Percentiles rank a stretch among this genome's conserved stretches.
Evolutionary conservation across 2,329 filamentous ascomycete species (phyloP).

Genomic region (Colletotrichum endophyticum): DNA sequence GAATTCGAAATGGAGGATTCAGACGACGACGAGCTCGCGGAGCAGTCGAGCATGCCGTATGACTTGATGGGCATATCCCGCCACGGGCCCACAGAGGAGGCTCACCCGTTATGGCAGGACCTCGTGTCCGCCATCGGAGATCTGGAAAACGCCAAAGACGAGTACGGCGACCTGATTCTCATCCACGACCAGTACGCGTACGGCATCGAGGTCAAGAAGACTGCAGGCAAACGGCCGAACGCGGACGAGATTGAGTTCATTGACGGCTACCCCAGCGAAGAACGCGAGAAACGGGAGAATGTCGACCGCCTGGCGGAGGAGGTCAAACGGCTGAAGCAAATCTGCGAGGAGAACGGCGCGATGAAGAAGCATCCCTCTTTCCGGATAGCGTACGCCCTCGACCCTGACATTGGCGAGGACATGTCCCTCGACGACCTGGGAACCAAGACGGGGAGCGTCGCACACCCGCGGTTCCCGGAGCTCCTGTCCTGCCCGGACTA

Average conservation of each 20-base stretch:
- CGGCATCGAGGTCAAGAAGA: slow-evolving; percentile 36
- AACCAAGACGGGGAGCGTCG: slow-evolving; percentile 33
- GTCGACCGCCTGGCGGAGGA: slow-evolving; percentile 37
- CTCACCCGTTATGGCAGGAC: slow-evolving; percentile 52
- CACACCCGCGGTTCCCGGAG: slow-evolving; percentile 46
- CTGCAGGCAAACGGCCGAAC: slow-evolving; percentile 30
- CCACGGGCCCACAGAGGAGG: slow-evolving; percentile 38
- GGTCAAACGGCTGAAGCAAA: slow-evolving; percentile 37
- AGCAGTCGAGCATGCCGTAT: slow-evolving; percentile 29
- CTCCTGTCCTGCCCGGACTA: slow-evolving; percentile 56
- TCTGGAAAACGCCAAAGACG: slow-evolving; percentile 51
- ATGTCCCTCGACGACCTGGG: slow-evolving; percentile 40
- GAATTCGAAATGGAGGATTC: background rate
- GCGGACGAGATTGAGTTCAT: slow-evolving; percentile 50
- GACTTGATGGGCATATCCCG: slow-evolving; percentile 40
- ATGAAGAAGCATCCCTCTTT: slow-evolving; percentile 48
- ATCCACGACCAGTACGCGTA: slow-evolving; percentile 42
- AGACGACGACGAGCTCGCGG: slow-evolving; percentile 8
- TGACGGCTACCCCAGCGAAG: slow-evolving; percentile 42
- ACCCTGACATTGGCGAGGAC: slow-evolving; percentile 43
- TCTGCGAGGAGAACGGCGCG: slow-evolving; percentile 45
- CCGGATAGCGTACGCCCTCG: slow-evolving; percentile 43
- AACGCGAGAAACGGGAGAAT: slow-evolving; percentile 34
- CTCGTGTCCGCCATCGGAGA: slow-evolving; percentile 49
- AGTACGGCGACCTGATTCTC: slow-evolving; percentile 47